Conservation (phyloP, 768 basidiomycete species). For the Strobilomyces echinocephalus region DNA sequence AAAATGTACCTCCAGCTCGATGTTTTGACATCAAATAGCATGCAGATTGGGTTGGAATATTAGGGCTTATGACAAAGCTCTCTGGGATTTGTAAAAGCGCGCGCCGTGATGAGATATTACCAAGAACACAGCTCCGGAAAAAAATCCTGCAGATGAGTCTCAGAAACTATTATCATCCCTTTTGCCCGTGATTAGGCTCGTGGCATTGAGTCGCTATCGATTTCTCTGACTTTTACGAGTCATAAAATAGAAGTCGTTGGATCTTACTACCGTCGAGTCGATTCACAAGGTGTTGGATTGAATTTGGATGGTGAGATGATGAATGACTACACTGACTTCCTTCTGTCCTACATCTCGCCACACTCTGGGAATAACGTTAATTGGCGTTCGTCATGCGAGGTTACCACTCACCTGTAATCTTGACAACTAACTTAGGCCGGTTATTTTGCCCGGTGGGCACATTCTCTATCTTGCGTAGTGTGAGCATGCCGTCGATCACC, state of each 20-base stretch:
- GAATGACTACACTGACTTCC: background rate
- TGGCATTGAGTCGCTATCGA: background rate
- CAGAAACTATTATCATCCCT: too few species aligned
- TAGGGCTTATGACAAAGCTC: conserved; percentile 34
- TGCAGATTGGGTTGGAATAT: conserved; percentile 32
- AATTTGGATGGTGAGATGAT: background rate
- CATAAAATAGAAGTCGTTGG: background rate
- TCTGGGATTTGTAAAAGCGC: conserved; percentile 37
- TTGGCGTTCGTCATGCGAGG: background rate
- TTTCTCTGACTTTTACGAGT: background rate
- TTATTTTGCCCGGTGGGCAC: conserved; percentile 90
- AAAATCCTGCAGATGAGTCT: too few species aligned
- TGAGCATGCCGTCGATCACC: conserved; percentile 91
- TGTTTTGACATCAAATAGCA: background rate
- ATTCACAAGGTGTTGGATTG: background rate
- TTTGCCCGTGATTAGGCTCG: background rate
- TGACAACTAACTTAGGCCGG: conserved; percentile 81
- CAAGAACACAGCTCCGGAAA: too few species aligned
- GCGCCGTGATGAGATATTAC: conserved; percentile 1
- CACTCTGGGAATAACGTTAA: conserved; percentile 38
- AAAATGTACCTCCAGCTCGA: too few species aligned
- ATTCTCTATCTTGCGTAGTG: conserved; percentile 93
- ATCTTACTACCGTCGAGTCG: background rate
- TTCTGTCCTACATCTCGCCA: conserved; percentile 48
- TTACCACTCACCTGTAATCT: conserved; percentile 65